Evolutionary conservation across 169 alveolate genomes (phyloP), one percentile per base, ranked within the genome.

Genomic region (Theileria annulata): DNA sequence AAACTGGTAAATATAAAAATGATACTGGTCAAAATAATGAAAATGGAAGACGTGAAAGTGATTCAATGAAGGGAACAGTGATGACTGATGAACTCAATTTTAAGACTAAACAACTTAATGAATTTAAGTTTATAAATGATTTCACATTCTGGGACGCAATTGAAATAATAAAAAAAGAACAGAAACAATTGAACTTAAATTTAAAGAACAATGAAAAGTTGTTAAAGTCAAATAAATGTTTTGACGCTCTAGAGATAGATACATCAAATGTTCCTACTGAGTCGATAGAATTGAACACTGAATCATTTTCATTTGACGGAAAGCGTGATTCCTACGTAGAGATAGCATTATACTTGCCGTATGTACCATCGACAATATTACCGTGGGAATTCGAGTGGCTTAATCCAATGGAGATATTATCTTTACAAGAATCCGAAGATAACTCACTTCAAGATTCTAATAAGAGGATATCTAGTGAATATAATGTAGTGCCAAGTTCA

Each of bases 321-420:
- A 35, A 56, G 28, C 58, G 54, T 15, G 85, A 75, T 2, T 76
- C 54, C 1, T 77, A 71, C 54, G 84, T 84, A 0, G 90, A 84
- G n/a, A 72, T 84, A n/a, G 86, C 90, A 35, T 28, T 84, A 35
- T 84, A 84, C n/a, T 66, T 84, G 42, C 90, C 90, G 19, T 84
- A 84, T 35, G 87, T 73, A 17, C 90, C 90, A 1, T 67, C 79
- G 28, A 31, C 59, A 21, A 75, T 23, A n/a, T 12, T 82, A 28
- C 89, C 89, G 8, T 75, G 86, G 89, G 23, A 68, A 31, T 75
- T 82, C 51, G 89, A 75, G 80, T n/a, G 74, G 49, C 8, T 70
- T 1, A 49, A 70, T 9, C 27, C 31, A 31, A 28, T 48, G 47
- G 51, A 56, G 28, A 30, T 72, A 4, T 19, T 30, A 68, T 5